Conservation (phyloP, 495 filamentous ascomycete genomes). For the Penicillium paradoxum region DNA sequence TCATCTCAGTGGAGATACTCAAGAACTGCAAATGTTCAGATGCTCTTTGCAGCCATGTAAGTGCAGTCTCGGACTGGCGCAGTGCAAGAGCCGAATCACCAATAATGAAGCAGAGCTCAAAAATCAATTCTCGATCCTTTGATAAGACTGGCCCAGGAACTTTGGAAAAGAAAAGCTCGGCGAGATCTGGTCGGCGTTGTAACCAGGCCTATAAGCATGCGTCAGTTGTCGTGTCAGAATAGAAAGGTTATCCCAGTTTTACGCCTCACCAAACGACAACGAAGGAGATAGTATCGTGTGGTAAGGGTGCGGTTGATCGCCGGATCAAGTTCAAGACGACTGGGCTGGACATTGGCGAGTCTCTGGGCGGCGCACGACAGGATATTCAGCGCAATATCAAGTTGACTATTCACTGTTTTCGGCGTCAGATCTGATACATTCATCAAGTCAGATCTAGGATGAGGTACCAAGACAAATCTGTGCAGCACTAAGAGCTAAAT, state of each 20-base stretch:
- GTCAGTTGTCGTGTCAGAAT: not conserved
- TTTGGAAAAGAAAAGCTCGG: slow-evolving; percentile 71
- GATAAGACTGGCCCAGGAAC: slow-evolving; percentile 31
- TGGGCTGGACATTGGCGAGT: slow-evolving; percentile 50
- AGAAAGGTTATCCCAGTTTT: not conserved
- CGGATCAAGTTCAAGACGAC: slow-evolving; percentile 15
- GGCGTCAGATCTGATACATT: slow-evolving; percentile 13
- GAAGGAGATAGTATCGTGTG: slow-evolving; percentile 63
- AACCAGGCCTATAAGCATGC: slow-evolving; percentile 57
- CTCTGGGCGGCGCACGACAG: slow-evolving; percentile 62
- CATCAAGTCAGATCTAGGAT: not conserved
- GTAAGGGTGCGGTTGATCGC: slow-evolving; percentile 3
- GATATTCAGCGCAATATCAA: slow-evolving; percentile 52
- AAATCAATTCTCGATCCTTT: slow-evolving; percentile 51
- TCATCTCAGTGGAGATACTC: not conserved
- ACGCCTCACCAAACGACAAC: slow-evolving; percentile 58
- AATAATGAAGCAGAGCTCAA: slow-evolving; percentile 68
- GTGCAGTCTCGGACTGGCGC: slow-evolving; percentile 49
- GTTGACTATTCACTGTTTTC: slow-evolving; percentile 43
- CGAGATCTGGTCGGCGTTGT: slow-evolving; percentile 64
- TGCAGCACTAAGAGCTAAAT: slow-evolving; percentile 60
- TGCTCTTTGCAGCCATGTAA: slow-evolving; percentile 72
- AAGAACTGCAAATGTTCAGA: slow-evolving; percentile 48
- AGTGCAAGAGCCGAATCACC: slow-evolving; percentile 54
- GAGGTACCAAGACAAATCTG: not conserved